A percentile compares a stretch with the other conserved stretches of the same genome.
Evolutionary conservation across 331 rosid genomes (phyloP).

Genomic region (Pyrus hybrid): DNA sequence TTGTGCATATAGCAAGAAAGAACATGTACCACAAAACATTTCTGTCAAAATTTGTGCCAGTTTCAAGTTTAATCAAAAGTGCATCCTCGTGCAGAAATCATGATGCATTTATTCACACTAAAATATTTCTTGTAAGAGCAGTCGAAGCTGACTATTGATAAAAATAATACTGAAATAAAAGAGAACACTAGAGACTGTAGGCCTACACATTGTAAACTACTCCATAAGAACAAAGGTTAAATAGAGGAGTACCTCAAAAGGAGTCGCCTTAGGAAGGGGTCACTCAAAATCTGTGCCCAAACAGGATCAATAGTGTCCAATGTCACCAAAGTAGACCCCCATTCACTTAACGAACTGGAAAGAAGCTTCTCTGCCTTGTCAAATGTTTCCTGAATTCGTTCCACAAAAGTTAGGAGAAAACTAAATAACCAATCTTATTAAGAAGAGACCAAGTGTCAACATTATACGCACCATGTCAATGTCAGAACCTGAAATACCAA

Average conservation of each 20-base stretch:
- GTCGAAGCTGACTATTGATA: neutral
- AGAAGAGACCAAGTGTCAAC: constrained; percentile 2
- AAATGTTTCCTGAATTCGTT: constrained; percentile 54
- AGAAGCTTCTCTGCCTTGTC: constrained; percentile 66
- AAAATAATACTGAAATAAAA: neutral
- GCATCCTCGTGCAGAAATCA: neutral
- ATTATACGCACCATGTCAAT: constrained; percentile 55
- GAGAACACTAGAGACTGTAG: neutral
- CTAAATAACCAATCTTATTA: neutral
- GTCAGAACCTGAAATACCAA: constrained; percentile 65
- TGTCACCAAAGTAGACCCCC: constrained; percentile 64
- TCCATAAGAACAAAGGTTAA: neutral
- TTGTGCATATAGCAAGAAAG: neutral
- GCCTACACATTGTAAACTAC: neutral
- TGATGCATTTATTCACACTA: neutral
- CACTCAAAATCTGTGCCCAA: constrained; percentile 81
- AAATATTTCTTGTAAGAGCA: neutral
- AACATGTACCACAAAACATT: neutral
- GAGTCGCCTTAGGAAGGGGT: constrained; percentile 88
- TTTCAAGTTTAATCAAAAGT: neutral
- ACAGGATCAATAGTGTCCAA: constrained; percentile 63
- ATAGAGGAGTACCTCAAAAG: constrained; percentile 52
- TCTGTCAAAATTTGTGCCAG: neutral
- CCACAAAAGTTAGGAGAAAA: constrained; percentile 7
- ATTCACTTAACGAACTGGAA: constrained; percentile 45